Evolutionary conservation across 768 basidiomycete species (phyloP).

Genomic region (Phallus indusiatus): DNA sequence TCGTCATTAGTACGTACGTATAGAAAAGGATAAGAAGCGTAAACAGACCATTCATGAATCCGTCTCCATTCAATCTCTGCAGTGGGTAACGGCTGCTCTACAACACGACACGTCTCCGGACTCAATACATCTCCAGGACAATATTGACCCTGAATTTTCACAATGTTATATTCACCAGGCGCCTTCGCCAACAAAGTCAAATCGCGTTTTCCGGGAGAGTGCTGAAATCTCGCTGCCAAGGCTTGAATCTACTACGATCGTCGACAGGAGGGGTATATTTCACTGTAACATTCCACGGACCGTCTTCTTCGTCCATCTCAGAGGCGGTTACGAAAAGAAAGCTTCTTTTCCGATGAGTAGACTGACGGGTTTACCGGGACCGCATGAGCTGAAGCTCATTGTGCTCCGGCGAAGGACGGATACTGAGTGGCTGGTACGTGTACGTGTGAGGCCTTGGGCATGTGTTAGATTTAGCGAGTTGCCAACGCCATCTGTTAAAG

Average conservation of each 20-base stretch:
- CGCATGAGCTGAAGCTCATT: constrained; percentile 66
- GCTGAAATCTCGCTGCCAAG: constrained; percentile 56
- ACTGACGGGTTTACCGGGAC: constrained; percentile 56
- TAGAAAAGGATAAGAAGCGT: not conserved
- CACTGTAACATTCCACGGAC: constrained; percentile 58
- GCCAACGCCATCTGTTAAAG: constrained; percentile 74
- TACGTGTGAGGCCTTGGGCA: constrained; percentile 21
- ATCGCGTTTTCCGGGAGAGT: constrained; percentile 35
- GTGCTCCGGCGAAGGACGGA: constrained; percentile 63
- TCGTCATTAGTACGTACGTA: constrained; percentile 2
- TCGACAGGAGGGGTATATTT: constrained; percentile 46
- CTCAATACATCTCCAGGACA: constrained; percentile 80
- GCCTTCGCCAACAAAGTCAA: constrained; percentile 41
- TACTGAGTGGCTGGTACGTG: constrained; percentile 47
- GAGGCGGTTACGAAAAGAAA: constrained; percentile 41
- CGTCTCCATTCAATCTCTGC: constrained; percentile 85
- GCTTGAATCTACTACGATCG: constrained; percentile 31
- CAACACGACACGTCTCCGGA: constrained; percentile 70
- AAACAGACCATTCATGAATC: constrained; percentile 71
- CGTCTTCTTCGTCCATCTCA: constrained; percentile 51
- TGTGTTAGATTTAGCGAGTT: constrained; percentile 48
- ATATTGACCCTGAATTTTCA: constrained; percentile 60
- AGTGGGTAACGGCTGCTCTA: constrained; percentile 65
- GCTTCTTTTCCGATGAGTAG: constrained; percentile 65
- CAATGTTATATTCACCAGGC: constrained; percentile 72